These are phyloP conservation scores for Sclerotinia nivalis DNA, from an alignment of 2,329 filamentous ascomycete genomes.

Conservation along the genomic window DNA sequence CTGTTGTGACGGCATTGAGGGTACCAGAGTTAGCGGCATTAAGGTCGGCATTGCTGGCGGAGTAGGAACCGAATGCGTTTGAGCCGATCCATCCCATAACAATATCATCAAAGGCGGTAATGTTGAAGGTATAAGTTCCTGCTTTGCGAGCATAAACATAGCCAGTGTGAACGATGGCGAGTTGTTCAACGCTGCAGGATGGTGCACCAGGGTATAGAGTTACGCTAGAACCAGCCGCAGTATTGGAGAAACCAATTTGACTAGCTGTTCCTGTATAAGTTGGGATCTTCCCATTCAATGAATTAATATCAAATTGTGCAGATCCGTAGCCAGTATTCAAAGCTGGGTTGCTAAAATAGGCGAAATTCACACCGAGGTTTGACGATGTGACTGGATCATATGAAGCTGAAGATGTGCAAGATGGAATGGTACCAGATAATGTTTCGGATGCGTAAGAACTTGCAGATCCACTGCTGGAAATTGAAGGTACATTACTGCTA, in stretches of 20 bases:
- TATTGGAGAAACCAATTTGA: conserved; percentile 5
- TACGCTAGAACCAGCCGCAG: background rate
- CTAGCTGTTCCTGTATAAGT: background rate
- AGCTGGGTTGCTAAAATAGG: conserved; percentile 4
- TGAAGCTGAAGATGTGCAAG: background rate
- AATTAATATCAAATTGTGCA: background rate
- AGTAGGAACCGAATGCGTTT: background rate
- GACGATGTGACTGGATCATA: background rate
- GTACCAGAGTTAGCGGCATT: background rate
- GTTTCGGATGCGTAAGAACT: background rate
- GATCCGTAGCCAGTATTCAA: background rate
- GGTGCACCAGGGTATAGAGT: conserved; percentile 5
- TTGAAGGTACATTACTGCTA: no score
- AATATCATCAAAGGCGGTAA: background rate
- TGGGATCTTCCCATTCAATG: background rate
- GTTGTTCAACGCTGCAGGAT: background rate
- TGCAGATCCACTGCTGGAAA: no score
- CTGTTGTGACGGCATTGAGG: background rate
- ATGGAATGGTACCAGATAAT: background rate
- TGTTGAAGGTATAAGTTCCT: background rate
- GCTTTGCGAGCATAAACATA: background rate
- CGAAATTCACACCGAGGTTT: background rate
- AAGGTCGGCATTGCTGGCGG: background rate
- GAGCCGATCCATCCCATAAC: conserved; percentile 8
- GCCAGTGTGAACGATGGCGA: conserved; percentile 6